Base-by-base conservation (phyloP, 495 filamentous ascomycete species). In the Gamarada debralockiae region DNA sequence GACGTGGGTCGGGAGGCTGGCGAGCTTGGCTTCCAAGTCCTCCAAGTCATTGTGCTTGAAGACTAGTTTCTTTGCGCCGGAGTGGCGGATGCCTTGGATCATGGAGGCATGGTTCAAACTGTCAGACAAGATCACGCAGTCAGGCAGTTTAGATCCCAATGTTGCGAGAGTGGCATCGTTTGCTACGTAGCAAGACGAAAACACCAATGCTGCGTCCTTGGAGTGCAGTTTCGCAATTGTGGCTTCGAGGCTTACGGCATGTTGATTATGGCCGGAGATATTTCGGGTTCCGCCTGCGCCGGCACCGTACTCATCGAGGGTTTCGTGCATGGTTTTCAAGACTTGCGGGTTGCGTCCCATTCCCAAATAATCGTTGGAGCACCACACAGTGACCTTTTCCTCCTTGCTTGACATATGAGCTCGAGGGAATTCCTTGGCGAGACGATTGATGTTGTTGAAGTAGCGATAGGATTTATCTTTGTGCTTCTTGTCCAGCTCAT, bases 371-470 rank as follows among this genome's bases (percentile, higher is more conserved):
- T 98, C 93, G 63, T 98, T 98, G 59, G 92, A 95, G 76, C 93
- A 98, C 93, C 95, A 98, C 31, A 97, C 92, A 3, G 92, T 96
- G 47, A 98, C 93, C n/a, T 81, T 80, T 56, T 96, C 88, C 57
- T 95, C 87, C 60, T 79, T 79, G 40, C 74, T 84, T 13, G 90
- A 78, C 72, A 93, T 93, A 68, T 98, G 93, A 15, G 93, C 93
- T 36, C 87, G 88, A 20, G 93, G 93, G 63, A 98, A 98, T 56
- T 97, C 89, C 72, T 95, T 86, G 51, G 95, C 93, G 52, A 98
- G 77, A 20, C 93, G 89, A 66, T 98, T 98, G 83, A 98, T 98
- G 76, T 98, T 98, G 77, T 98, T 98, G 81, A 98, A 98, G 76
- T 98, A 97, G 61, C 93, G 89, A 75, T 98, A 98, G 33, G 90